Evolutionary conservation across 2,329 filamentous ascomycete species (phyloP).

Genomic region (Hypoxylon sp.): DNA sequence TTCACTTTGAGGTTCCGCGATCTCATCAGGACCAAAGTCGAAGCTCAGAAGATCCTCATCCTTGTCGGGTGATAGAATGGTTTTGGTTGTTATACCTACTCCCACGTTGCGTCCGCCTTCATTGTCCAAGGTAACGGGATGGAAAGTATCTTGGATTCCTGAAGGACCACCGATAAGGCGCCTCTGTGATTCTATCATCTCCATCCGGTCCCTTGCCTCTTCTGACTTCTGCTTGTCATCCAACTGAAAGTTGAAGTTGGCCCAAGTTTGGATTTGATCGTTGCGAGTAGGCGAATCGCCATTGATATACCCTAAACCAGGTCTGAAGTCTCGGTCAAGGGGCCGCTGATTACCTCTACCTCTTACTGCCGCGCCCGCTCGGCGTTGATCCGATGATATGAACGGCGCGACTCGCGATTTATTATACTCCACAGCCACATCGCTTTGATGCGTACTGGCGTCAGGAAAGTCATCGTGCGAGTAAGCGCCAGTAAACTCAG

Average conservation of each 20-base stretch:
- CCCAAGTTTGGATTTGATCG: constrained; percentile 15
- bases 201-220: too few species aligned
- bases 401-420: neutral
- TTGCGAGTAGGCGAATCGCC: neutral
- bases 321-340: constrained; percentile 11
- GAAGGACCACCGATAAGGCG: neutral
- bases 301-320: constrained; percentile 7
- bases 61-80: constrained; percentile 24
- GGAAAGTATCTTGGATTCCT: constrained; percentile 37
- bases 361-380: neutral
- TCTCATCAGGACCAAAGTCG: too few species aligned
- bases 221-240: constrained; percentile 31
- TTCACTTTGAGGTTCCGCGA: too few species aligned
- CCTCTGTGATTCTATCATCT: neutral
- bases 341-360: constrained; percentile 7
- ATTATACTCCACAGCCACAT: neutral
- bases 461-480: constrained; percentile 36
- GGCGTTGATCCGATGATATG: constrained; percentile 19
- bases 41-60: too few species aligned
- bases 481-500: constrained; percentile 41
- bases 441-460: neutral
- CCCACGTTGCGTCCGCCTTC: constrained; percentile 36
- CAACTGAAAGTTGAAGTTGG: constrained; percentile 31
- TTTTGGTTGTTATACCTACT: constrained; percentile 16
- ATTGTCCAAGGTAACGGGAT: constrained; percentile 35